Base-by-base conservation (phyloP, 2,329 filamentous ascomycete species). In the Tolypocladium cylindrosporum region DNA sequence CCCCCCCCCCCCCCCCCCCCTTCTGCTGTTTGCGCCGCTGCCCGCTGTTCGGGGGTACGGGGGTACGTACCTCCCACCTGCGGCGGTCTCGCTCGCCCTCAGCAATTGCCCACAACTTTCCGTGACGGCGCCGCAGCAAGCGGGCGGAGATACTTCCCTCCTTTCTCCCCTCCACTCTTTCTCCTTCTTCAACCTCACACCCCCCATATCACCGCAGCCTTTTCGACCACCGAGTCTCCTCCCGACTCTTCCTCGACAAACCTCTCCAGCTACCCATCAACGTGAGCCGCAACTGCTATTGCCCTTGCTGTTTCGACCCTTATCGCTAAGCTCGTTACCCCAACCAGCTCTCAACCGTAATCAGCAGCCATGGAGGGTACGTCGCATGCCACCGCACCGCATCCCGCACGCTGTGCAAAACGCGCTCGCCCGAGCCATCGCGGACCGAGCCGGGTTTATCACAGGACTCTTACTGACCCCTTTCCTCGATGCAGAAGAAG, bases 401-500 rank as follows among this genome's bases (percentile, higher is more conserved):
- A 24, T n/a, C 52, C 48, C 45, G 45, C 34, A n/a, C 6, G 16
- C 36, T 13, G n/a, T 31, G 45, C 45, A 37, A 31, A 52, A 3
- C 43, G 19, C n/a, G 2, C 19, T 10, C 57, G 61, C 59, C 50
- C 53, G 24, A 37, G 24, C 36, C 53, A 37, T 58, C 54, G 54
- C 54, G 45, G 40, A 16, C 50, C 21, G 36, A 39, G n/a, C 9
- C 54, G 19, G 36, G 42, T 45, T 39, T 57, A 55, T 65, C 56
- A 50, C 50, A 57, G 51, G 56, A 60, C 55, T 54, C 58, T 70
- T 62, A 71, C 81, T 83, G 66, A 82, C 73, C 40, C 65, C 61
- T 66, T 67, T 74, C 63, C 69, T 63, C 62, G 63, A 65, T 80
- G 79, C 76, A 97, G 94, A 99, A 87, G 94, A 99, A 91, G 94